Evolutionary conservation across 805 yeast species (phyloP).

Genomic region (Lipomyces spencermartinsiae): DNA sequence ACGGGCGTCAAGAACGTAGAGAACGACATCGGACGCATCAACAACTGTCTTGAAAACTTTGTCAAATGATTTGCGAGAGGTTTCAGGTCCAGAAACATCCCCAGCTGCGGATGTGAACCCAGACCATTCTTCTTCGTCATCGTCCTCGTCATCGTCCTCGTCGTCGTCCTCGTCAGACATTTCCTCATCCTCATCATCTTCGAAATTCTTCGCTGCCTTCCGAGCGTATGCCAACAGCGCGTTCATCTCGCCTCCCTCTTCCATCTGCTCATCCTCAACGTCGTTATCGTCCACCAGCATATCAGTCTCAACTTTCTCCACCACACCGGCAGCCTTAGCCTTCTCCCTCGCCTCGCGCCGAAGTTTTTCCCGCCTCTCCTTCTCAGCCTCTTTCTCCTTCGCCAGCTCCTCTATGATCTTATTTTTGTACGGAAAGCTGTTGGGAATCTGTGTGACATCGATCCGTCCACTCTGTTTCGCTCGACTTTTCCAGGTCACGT

Average conservation of each 20-base stretch:
- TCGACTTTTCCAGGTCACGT: slow-evolving; percentile 91
- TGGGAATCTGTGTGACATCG: slow-evolving; percentile 80
- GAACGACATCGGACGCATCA: slow-evolving; percentile 86
- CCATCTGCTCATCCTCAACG: slow-evolving; percentile 48
- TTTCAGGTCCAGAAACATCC: slow-evolving; percentile 39
- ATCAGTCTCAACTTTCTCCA: slow-evolving; percentile 23
- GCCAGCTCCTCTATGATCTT: slow-evolving; percentile 65
- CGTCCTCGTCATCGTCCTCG: slow-evolving; percentile 55
- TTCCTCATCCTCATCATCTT: slow-evolving; percentile 54
- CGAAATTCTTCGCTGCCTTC: slow-evolving; percentile 77
- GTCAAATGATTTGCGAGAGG: slow-evolving; percentile 78
- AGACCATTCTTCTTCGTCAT: slow-evolving; percentile 49
- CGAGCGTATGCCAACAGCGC: slow-evolving; percentile 92
- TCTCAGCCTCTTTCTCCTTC: slow-evolving; percentile 56
- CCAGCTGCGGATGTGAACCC: slow-evolving; percentile 37
- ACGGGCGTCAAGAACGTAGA: slow-evolving; percentile 95
- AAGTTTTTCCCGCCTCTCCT: slow-evolving; percentile 47
- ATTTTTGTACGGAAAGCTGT: slow-evolving; percentile 93
- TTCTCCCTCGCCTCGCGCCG: slow-evolving; percentile 46
- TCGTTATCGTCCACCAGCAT: slow-evolving; percentile 48
- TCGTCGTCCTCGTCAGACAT: slow-evolving; percentile 48
- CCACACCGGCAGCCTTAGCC: slow-evolving; percentile 37
- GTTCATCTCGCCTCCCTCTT: slow-evolving; percentile 49
- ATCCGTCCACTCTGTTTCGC: slow-evolving; percentile 64
- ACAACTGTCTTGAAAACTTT: slow-evolving; percentile 92